A percentile compares a stretch with the other conserved stretches of the same genome.
These are phyloP conservation scores for Russula sp. DNA, from an alignment of 768 basidiomycete genomes.

Conservation along the genomic window DNA sequence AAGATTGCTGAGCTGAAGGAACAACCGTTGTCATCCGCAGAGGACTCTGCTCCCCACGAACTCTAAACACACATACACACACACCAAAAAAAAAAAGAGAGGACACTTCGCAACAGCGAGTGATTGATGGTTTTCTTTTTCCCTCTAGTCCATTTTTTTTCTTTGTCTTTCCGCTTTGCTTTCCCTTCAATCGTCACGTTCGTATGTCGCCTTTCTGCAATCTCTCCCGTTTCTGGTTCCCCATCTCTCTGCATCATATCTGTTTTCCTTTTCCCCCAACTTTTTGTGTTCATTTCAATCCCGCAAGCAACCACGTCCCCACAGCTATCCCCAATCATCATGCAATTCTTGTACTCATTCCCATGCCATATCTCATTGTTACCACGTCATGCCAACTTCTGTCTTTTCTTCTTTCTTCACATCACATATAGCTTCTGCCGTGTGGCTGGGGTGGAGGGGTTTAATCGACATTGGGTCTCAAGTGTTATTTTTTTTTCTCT, in stretches of 20 bases:
- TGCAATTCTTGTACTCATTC: slow-evolving; percentile 22
- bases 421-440: background rate
- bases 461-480: background rate
- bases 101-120: slow-evolving; percentile 10
- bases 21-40: slow-evolving; percentile 7
- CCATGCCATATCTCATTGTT: slow-evolving; percentile 24
- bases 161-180: too few species aligned
- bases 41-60: slow-evolving; percentile 10
- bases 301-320: slow-evolving; percentile 13
- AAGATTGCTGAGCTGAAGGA: slow-evolving; percentile 19
- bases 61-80: slow-evolving; percentile 3
- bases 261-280: background rate
- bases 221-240: slow-evolving; percentile 1
- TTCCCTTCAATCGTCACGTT: background rate
- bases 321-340: slow-evolving; percentile 24
- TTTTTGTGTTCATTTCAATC: slow-evolving; percentile 10
- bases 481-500: background rate
- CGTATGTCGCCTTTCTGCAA: slow-evolving; percentile 8
- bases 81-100: background rate
- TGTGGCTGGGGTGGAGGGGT: background rate
- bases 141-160: background rate
- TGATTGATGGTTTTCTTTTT: background rate
- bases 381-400: slow-evolving; percentile 16
- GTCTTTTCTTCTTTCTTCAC: background rate
- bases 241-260: slow-evolving; percentile 20